These are phyloP conservation scores for Nannochloropsis gaditana DNA, from an alignment of 108 stramenopile species.

Conservation along the genomic window DNA sequence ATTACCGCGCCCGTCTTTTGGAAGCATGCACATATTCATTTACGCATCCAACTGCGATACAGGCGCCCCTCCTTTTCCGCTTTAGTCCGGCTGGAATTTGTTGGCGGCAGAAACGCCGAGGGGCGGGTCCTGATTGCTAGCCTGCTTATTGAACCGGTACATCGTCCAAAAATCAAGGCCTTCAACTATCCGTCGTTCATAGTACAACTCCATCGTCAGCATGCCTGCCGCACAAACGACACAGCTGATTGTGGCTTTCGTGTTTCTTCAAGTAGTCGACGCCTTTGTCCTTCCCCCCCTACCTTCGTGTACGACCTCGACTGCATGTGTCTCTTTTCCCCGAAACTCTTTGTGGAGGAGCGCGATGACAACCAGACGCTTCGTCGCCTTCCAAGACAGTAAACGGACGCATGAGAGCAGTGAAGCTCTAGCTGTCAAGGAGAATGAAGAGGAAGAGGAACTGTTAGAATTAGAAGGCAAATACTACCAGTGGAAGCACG, in stretches of 20 bases:
- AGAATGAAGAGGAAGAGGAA: not conserved
- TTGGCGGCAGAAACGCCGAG: no score
- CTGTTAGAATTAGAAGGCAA: not conserved
- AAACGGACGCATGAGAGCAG: not conserved
- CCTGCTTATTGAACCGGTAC: no score
- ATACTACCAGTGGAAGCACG: conserved; percentile 7
- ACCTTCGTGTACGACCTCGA: not conserved
- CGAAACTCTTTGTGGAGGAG: not conserved
- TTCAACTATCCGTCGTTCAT: not conserved
- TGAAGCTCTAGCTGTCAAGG: not conserved
- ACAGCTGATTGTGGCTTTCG: not conserved
- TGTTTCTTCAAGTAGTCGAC: not conserved
- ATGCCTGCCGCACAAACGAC: not conserved
- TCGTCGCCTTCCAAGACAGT: not conserved
- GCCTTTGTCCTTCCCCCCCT: not conserved
- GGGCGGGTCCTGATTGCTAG: no score
- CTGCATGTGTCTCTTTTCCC: not conserved
- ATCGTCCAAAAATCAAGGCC: no score
- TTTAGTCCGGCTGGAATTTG: no score
- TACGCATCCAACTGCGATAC: no score
- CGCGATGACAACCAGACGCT: conserved; percentile 3
- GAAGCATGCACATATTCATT: no score
- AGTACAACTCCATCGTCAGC: not conserved
- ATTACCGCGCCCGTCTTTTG: no score
- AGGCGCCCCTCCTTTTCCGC: no score